phyloP scores from a whole-genome alignment of 352 stramenopile genomes.

The Phytopythium boreale region DNA sequence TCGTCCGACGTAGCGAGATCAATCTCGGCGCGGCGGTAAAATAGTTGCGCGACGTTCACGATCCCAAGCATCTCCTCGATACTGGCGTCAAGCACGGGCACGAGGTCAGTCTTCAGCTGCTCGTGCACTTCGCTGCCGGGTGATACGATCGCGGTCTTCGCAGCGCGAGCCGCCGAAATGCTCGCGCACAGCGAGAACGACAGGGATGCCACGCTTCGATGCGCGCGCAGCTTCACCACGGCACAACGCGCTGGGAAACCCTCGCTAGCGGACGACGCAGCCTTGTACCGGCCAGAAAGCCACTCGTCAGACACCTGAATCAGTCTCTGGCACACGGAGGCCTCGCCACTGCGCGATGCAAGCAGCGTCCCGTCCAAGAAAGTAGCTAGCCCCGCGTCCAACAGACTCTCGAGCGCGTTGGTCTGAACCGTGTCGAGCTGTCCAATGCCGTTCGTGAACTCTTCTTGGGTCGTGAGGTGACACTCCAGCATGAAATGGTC shows the following conservation, averaged over 20 bases:
- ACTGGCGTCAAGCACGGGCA: conserved; percentile 35
- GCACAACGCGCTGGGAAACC: conserved; percentile 54
- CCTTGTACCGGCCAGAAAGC: conserved; percentile 22
- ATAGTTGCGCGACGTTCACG: conserved; percentile 48
- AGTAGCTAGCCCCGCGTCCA: conserved; percentile 55
- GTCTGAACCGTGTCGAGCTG: conserved; percentile 46
- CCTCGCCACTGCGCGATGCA: conserved; percentile 26
- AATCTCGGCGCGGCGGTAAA: conserved; percentile 66
- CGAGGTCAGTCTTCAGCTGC: conserved; percentile 26
- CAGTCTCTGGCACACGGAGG: conserved; percentile 56
- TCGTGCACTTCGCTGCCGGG: conserved; percentile 14
- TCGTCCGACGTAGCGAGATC: conserved; percentile 65
- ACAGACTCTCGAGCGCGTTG: conserved; percentile 37
- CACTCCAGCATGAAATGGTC: conserved; percentile 76
- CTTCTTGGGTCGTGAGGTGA: conserved; percentile 64
- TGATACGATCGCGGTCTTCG: conserved; percentile 27
- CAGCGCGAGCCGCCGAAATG: conserved; percentile 38
- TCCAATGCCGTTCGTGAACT: conserved; percentile 39
- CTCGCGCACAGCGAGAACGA: conserved; percentile 57
- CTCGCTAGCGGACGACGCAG: conserved; percentile 25
- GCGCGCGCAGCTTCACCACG: conserved; percentile 60
- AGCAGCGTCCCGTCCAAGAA: conserved; percentile 62
- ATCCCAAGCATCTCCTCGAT: conserved; percentile 44
- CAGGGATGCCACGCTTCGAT: conserved; percentile 47
- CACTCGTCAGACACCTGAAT: conserved; percentile 55